phyloP scores from a whole-genome alignment of 2,329 filamentous ascomycete species.

The Paecilomyces sp. region DNA sequence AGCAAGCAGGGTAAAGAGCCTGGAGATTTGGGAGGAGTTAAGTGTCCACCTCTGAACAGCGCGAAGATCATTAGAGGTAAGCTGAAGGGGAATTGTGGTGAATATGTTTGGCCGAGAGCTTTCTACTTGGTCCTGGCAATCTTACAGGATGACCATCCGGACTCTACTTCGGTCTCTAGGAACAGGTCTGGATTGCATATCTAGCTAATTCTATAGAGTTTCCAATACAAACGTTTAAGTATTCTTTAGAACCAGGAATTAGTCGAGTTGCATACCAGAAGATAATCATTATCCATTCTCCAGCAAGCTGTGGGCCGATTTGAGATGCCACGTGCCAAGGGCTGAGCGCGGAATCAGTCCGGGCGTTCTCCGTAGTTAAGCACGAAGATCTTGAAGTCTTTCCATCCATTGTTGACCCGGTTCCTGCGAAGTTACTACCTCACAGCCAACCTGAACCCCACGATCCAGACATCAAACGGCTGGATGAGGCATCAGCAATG shows the following conservation, averaged over 20 bases:
- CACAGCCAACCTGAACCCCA: background rate
- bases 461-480: conserved; percentile 24
- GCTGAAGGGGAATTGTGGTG: background rate
- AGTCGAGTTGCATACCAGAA: background rate
- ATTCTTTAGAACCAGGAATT: background rate
- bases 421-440: background rate
- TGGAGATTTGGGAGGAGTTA: background rate
- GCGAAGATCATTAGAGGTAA: background rate
- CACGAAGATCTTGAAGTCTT: conserved; percentile 39
- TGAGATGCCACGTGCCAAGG: background rate
- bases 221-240: no score
- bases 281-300: no score
- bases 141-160: background rate
- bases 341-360: background rate
- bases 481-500: conserved; percentile 24
- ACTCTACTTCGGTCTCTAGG: background rate
- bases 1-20: background rate
- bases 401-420: no score
- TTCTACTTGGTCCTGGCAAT: background rate
- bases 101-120: background rate
- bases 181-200: background rate
- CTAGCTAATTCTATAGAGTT: background rate
- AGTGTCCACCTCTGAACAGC: background rate
- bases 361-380: background rate
- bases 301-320: background rate